These are phyloP conservation scores for Candida glucosophila DNA, from an alignment of 1,139 yeast species.

Conservation along the genomic window DNA sequence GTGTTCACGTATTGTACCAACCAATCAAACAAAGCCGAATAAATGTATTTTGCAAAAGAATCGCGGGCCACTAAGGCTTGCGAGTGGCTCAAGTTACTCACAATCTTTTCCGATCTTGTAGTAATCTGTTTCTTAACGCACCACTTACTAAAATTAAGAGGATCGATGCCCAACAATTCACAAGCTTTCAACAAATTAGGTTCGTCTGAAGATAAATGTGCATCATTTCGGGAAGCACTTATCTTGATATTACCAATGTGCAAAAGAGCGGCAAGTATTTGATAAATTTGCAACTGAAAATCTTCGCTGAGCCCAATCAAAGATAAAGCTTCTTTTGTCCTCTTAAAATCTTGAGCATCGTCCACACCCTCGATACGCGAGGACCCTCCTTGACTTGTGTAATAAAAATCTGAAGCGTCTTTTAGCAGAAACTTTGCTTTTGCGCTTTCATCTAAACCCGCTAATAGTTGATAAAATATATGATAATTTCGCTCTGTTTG, in stretches of 20 bases:
- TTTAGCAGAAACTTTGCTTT: conserved; percentile 54
- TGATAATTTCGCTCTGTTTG: conserved; percentile 85
- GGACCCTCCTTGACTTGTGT: conserved; percentile 86
- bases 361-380: conserved; percentile 69
- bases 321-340: conserved; percentile 66
- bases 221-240: conserved; percentile 79
- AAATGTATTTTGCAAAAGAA: conserved; percentile 90
- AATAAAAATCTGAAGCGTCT: conserved; percentile 61
- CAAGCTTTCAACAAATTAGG: conserved; percentile 79
- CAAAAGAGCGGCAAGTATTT: conserved; percentile 77
- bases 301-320: conserved; percentile 65
- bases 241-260: conserved; percentile 92
- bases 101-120: conserved; percentile 89
- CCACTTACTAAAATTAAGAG: conserved; percentile 79
- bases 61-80: conserved; percentile 92
- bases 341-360: conserved; percentile 68
- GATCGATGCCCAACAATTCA: conserved; percentile 75
- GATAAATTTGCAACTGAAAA: conserved; percentile 64
- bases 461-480: conserved; percentile 83
- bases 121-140: conserved; percentile 84
- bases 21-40: conserved; percentile 94
- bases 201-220: conserved; percentile 76
- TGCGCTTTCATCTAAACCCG: conserved; percentile 61
- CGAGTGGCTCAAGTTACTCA: conserved; percentile 70
- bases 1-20: conserved; percentile 74